These are phyloP conservation scores for Fusarium succisae DNA, from an alignment of 2,329 filamentous ascomycete genomes.

Conservation along the genomic window DNA sequence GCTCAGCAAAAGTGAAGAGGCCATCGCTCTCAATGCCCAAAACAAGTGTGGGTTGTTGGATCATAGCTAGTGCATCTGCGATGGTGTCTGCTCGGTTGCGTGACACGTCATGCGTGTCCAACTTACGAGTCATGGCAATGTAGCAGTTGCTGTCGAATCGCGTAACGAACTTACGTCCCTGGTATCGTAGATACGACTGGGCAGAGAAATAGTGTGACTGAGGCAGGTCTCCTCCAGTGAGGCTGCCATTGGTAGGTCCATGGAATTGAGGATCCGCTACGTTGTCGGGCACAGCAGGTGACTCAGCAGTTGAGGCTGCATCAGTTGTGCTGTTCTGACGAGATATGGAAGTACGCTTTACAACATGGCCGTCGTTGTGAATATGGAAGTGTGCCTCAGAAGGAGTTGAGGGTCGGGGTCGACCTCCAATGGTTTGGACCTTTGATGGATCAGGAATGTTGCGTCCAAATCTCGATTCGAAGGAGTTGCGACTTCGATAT, in stretches of 20 bases:
- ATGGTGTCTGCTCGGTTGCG: constrained; percentile 76
- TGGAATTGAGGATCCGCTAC: constrained; percentile 72
- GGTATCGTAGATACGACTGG: constrained; percentile 96
- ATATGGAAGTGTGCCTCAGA: constrained; percentile 81
- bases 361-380: constrained; percentile 82
- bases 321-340: constrained; percentile 54
- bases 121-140: constrained; percentile 96
- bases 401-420: constrained; percentile 66
- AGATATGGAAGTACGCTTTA: constrained; percentile 63
- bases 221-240: constrained; percentile 62
- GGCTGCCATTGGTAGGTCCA: constrained; percentile 64
- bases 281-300: constrained; percentile 39
- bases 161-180: constrained; percentile 95
- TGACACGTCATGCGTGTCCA: constrained; percentile 96
- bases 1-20: constrained; percentile 96
- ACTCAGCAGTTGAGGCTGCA: constrained; percentile 44
- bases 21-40: constrained; percentile 96
- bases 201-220: constrained; percentile 95
- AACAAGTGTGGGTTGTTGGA: constrained; percentile 89
- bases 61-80: constrained; percentile 78
- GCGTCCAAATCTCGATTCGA: constrained; percentile 92
- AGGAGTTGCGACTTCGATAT: constrained; percentile 95
- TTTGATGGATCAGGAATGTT: constrained; percentile 89
- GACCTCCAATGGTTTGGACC: constrained; percentile 82
- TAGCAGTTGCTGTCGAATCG: constrained; percentile 99